phyloP scores from a whole-genome alignment of 768 basidiomycete genomes.

The Lentinula raphanica region DNA sequence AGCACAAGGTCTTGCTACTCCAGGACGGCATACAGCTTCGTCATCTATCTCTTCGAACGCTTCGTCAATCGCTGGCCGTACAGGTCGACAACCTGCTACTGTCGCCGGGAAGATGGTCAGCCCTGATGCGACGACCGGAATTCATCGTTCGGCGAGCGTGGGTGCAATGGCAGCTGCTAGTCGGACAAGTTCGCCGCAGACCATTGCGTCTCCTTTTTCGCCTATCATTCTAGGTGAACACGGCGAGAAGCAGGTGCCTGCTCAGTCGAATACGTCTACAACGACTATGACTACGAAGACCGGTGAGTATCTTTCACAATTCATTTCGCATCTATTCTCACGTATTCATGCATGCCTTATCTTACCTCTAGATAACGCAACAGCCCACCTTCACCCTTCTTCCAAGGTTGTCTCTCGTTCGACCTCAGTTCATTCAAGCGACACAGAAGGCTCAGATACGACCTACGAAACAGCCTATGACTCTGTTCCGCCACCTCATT shows the following conservation, averaged over 20 bases:
- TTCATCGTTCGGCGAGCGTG: not conserved
- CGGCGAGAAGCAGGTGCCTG: not conserved
- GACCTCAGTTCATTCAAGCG: not conserved
- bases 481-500: not conserved
- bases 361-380: not conserved
- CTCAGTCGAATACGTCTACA: not conserved
- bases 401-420: not conserved
- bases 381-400: not conserved
- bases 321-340: no score
- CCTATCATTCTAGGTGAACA: slow-evolving; percentile 4
- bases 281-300: not conserved
- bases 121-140: not conserved
- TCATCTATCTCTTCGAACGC: not conserved
- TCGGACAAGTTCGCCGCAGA: not conserved
- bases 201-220: slow-evolving; percentile 4
- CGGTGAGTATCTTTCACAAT: not conserved
- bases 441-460: not conserved
- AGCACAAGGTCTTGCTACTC: not conserved
- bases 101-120: not conserved
- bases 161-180: not conserved
- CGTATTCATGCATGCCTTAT: no score
- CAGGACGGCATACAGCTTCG: not conserved
- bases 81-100: not conserved
- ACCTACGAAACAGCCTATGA: not conserved
- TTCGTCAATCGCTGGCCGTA: not conserved